These are phyloP conservation scores for Pseudocercospora musae DNA, from an alignment of 2,329 filamentous ascomycete genomes.

Conservation along the genomic window DNA sequence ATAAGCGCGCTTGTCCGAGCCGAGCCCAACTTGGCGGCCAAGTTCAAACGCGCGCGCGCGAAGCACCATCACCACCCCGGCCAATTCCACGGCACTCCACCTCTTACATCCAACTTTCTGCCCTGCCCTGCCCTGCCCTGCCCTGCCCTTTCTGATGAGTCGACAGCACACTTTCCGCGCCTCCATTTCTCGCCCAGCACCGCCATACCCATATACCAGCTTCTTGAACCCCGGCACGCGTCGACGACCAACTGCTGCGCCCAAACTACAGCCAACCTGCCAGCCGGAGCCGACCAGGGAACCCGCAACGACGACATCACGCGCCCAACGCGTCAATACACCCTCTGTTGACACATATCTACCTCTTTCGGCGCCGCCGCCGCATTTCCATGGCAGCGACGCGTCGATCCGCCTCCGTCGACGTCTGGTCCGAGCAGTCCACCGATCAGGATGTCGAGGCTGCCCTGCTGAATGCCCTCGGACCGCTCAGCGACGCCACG, in stretches of 20 bases:
- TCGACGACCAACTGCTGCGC: slow-evolving; percentile 3
- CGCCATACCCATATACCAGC: too few relatives aligned
- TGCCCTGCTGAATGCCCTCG: slow-evolving; percentile 48
- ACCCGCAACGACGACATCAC: slow-evolving; percentile 11
- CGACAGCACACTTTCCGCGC: slow-evolving; percentile 7
- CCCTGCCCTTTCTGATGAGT: slow-evolving; percentile 8
- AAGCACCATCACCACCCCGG: background rate
- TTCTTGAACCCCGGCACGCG: slow-evolving; percentile 3
- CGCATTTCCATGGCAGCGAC: slow-evolving; percentile 41
- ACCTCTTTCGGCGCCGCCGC: slow-evolving; percentile 1
- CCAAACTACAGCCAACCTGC: slow-evolving; percentile 1
- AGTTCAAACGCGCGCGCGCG: too few relatives aligned
- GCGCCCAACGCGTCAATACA: slow-evolving; percentile 13
- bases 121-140: too few relatives aligned
- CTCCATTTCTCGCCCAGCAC: background rate
- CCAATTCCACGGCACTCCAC: background rate
- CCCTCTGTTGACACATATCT: background rate
- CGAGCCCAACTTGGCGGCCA: too few relatives aligned
- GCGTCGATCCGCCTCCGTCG: slow-evolving; percentile 53
- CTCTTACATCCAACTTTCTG: slow-evolving; percentile 7
- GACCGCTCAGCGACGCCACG: slow-evolving; percentile 44
- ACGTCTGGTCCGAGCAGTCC: slow-evolving; percentile 58
- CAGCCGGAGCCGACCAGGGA: slow-evolving; percentile 12
- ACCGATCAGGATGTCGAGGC: slow-evolving; percentile 49
- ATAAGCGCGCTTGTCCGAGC: background rate